Conservation (phyloP, 768 basidiomycete species). For the Lactarius psammicola region DNA sequence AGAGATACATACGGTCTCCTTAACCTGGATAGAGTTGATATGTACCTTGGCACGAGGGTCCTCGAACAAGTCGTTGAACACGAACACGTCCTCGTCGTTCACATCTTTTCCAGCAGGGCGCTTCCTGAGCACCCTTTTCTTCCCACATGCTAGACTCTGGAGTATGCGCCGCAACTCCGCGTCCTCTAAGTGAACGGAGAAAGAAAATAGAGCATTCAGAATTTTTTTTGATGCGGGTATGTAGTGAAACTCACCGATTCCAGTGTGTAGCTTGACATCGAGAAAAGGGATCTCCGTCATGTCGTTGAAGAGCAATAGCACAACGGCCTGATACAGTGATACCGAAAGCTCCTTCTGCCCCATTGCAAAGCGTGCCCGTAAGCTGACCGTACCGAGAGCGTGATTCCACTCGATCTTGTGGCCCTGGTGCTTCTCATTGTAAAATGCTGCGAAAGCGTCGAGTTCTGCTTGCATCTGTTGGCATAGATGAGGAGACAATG, state of each 20-base stretch:
- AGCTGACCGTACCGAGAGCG: slow-evolving; percentile 75
- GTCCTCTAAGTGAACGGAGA: slow-evolving; percentile 49
- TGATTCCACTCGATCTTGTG: slow-evolving; percentile 84
- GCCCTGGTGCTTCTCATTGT: slow-evolving; percentile 74
- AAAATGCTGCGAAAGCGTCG: slow-evolving; percentile 61
- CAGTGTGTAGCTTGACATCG: slow-evolving; percentile 65
- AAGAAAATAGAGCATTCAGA: slow-evolving; percentile 27
- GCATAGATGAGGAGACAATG: slow-evolving; percentile 12
- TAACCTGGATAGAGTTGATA: slow-evolving; percentile 95
- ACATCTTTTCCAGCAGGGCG: slow-evolving; percentile 77
- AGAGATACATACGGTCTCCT: slow-evolving; percentile 67
- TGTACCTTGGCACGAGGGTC: slow-evolving; percentile 78
- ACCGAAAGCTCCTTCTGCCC: slow-evolving; percentile 85
- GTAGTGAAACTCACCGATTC: slow-evolving; percentile 58
- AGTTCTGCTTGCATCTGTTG: slow-evolving; percentile 74
- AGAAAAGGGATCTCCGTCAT: slow-evolving; percentile 55
- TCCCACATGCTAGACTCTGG: slow-evolving; percentile 90
- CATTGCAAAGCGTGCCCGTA: slow-evolving; percentile 65
- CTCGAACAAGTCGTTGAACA: slow-evolving; percentile 79
- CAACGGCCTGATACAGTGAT: slow-evolving; percentile 86
- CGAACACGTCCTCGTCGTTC: slow-evolving; percentile 69
- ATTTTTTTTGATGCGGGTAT: slow-evolving; percentile 13
- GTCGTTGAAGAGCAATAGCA: slow-evolving; percentile 85
- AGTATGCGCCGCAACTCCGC: slow-evolving; percentile 77
- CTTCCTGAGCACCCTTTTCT: slow-evolving; percentile 85